These are phyloP conservation scores for Solanum etuberosum DNA, from an alignment of 257 asterid species.

Conservation along the genomic window DNA sequence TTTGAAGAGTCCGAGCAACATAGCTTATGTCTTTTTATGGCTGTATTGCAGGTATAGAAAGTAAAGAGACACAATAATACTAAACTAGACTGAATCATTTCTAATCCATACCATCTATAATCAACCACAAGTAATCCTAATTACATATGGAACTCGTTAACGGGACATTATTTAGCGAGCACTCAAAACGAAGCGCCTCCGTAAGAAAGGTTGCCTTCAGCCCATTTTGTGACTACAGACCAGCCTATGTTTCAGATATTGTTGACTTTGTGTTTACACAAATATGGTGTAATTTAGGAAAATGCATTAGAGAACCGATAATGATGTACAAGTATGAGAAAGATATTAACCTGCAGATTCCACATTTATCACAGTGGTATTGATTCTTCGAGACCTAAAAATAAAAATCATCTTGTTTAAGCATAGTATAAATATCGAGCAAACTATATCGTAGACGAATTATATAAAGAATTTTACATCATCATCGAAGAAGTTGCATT, in stretches of 20 bases:
- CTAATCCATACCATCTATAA: not conserved
- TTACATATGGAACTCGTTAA: not conserved
- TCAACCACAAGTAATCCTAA: not conserved
- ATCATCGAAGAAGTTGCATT: conserved; percentile 66
- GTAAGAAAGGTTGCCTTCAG: not conserved
- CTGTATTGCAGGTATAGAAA: not conserved
- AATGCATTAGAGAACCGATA: not conserved
- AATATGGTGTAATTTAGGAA: not conserved
- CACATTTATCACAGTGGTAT: conserved; percentile 65
- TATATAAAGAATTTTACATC: conserved; percentile 29
- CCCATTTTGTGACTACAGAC: not conserved
- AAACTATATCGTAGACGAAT: not conserved
- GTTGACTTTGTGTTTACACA: not conserved
- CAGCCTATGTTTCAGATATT: not conserved
- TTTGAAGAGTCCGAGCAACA: not conserved
- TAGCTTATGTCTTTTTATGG: not conserved
- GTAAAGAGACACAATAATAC: not conserved
- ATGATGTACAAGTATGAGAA: not conserved
- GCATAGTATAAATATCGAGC: not conserved
- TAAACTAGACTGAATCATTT: not conserved
- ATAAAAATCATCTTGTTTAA: not conserved
- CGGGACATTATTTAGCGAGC: not conserved
- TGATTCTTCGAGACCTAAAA: conserved; percentile 52
- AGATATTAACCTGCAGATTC: conserved; percentile 62
- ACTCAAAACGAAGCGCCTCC: not conserved